phyloP scores from a whole-genome alignment of 2,329 filamentous ascomycete genomes.

The Fusarium chaquense region DNA sequence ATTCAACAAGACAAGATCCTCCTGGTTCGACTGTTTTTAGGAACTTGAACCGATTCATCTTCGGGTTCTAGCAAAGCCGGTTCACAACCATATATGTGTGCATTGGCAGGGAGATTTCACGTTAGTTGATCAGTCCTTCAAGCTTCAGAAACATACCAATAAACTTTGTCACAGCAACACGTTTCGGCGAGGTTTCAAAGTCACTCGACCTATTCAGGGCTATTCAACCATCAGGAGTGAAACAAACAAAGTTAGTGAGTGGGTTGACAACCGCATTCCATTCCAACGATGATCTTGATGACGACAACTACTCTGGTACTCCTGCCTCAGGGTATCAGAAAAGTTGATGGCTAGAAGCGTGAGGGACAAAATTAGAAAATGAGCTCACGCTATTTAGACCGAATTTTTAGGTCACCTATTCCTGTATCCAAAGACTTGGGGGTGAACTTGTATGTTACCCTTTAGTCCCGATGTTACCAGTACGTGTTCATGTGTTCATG shows the following conservation, averaged over 20 bases:
- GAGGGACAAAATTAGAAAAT: background rate
- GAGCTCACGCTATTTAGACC: background rate
- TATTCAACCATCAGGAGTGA: background rate
- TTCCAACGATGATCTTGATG: conserved; percentile 4
- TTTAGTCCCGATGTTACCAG: background rate
- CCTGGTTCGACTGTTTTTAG: background rate
- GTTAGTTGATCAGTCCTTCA: background rate
- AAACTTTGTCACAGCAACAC: conserved; percentile 2
- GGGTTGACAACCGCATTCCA: conserved; percentile 19
- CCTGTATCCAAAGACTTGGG: background rate
- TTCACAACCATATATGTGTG: background rate
- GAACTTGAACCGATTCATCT: background rate
- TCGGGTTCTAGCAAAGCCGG: background rate
- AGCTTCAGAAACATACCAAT: background rate
- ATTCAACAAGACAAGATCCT: background rate
- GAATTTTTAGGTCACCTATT: background rate
- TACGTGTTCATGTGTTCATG: background rate
- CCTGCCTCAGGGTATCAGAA: background rate
- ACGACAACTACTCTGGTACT: background rate
- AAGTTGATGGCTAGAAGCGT: background rate
- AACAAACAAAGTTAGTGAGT: background rate
- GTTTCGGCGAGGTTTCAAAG: conserved; percentile 2
- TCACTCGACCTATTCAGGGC: background rate
- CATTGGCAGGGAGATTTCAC: background rate
- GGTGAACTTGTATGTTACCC: background rate